phyloP scores from a whole-genome alignment of 2,329 filamentous ascomycete genomes.

The Neofusicoccum cordaticola region DNA sequence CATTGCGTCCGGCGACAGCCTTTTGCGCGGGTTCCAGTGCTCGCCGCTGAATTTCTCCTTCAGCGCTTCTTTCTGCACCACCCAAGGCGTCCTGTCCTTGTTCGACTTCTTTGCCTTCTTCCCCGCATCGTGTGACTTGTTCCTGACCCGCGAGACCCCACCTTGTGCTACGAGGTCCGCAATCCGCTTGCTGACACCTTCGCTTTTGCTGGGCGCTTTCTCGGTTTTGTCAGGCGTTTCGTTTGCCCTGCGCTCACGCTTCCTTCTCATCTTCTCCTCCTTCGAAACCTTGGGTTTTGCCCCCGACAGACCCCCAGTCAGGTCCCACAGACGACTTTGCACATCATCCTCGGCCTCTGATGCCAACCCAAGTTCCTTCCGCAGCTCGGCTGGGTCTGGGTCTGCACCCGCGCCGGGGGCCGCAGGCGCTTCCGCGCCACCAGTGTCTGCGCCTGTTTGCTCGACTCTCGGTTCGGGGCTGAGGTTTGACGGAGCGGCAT shows the following conservation, averaged over 20 bases:
- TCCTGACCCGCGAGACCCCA: too few relatives aligned
- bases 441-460: not conserved
- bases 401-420: not conserved
- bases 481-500: not conserved
- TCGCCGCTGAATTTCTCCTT: constrained; percentile 73
- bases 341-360: not conserved
- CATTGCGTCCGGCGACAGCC: constrained; percentile 85
- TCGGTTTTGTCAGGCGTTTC: not conserved
- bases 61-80: constrained; percentile 70
- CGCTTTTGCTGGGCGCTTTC: too few relatives aligned
- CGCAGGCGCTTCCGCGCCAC: not conserved
- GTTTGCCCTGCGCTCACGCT: not conserved
- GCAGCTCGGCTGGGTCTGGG: not conserved
- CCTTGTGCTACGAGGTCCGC: too few relatives aligned
- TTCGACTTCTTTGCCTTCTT: not conserved
- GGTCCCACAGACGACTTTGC: not conserved
- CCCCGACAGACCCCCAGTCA: not conserved
- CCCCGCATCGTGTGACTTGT: not conserved
- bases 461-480: not conserved
- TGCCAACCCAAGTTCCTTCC: not conserved
- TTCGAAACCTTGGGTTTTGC: not conserved
- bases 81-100: constrained; percentile 58
- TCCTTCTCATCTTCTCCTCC: not conserved
- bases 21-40: constrained; percentile 78
- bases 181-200: too few relatives aligned